Percentiles rank a stretch among this genome's conserved stretches.
Evolutionary conservation across 139 green algal species (phyloP).

Genomic region (Picochlorum sp.): DNA sequence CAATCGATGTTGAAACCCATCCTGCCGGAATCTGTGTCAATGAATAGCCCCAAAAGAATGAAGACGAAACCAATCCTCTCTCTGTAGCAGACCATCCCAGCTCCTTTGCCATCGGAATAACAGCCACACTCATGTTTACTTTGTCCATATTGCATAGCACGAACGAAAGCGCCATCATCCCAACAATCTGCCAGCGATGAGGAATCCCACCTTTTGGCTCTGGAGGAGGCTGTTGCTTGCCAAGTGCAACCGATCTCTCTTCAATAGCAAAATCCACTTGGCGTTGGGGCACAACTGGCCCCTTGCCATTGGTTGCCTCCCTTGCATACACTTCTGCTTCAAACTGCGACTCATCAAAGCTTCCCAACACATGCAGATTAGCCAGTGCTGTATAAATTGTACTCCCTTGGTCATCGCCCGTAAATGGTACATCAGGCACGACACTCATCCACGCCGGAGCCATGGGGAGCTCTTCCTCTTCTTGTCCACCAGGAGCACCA

Average conservation of each 20-base stretch:
- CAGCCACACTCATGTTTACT: conserved; percentile 97
- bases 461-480: not conserved
- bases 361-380: not conserved
- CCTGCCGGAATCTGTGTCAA: conserved; percentile 88
- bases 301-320: not conserved
- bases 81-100: conserved; percentile 81
- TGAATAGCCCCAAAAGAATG: conserved; percentile 98
- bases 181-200: conserved; percentile 45
- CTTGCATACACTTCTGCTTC: not conserved
- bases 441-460: not conserved
- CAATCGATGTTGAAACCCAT: conserved; percentile 76
- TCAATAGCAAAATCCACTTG: not conserved
- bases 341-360: conserved; percentile 9
- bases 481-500: not conserved
- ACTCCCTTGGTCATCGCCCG: conserved; percentile 24
- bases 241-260: not conserved
- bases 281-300: not conserved
- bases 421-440: conserved; percentile 13
- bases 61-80: conserved; percentile 79
- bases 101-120: conserved; percentile 96
- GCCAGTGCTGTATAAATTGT: conserved; percentile 21
- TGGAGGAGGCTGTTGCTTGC: not conserved
- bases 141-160: conserved; percentile 98
- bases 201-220: conserved; percentile 14
- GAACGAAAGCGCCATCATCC: conserved; percentile 61